A percentile compares a stretch with the other conserved stretches of the same genome.
These are phyloP conservation scores for Amanita brunnescens DNA, from an alignment of 768 basidiomycete species.

Conservation along the genomic window DNA sequence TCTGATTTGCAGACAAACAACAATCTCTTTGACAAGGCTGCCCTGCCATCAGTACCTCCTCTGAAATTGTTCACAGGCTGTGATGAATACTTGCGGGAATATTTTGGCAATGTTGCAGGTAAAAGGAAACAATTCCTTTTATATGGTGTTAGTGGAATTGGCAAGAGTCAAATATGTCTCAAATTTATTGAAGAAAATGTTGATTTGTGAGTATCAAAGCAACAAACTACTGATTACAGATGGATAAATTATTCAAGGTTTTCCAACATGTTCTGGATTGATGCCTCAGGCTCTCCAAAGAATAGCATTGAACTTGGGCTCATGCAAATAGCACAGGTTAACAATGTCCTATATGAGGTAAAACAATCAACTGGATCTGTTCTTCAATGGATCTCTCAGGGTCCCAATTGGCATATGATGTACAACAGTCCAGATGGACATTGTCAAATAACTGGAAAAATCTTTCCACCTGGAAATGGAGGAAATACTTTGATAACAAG, in stretches of 20 bases:
- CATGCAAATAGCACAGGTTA: conserved; percentile 9
- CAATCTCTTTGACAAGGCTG: not conserved
- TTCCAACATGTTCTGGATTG: conserved; percentile 16
- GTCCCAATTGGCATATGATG: conserved; percentile 12
- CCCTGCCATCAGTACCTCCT: not conserved
- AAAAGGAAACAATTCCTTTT: conserved; percentile 10
- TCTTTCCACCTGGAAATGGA: not conserved
- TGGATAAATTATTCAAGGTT: conserved; percentile 10
- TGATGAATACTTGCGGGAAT: conserved; percentile 4
- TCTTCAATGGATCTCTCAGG: too few species aligned
- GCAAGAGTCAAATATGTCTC: conserved; percentile 1
- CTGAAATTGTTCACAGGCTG: not conserved
- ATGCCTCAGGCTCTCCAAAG: conserved; percentile 12
- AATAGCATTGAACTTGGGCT: conserved; percentile 11
- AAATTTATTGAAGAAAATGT: too few species aligned
- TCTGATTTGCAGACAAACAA: not conserved
- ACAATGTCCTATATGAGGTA: not conserved
- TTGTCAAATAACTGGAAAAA: conserved; percentile 5
- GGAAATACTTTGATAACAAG: too few species aligned
- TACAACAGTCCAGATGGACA: conserved; percentile 15
- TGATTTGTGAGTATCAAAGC: too few species aligned
- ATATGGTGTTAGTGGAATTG: conserved; percentile 15
- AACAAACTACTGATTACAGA: not conserved
- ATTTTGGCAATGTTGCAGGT: conserved; percentile 5
- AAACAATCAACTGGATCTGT: conserved; percentile 4